Evolutionary conservation across 2,329 filamentous ascomycete species (phyloP).

Genomic region (Exophiala alcalophila): DNA sequence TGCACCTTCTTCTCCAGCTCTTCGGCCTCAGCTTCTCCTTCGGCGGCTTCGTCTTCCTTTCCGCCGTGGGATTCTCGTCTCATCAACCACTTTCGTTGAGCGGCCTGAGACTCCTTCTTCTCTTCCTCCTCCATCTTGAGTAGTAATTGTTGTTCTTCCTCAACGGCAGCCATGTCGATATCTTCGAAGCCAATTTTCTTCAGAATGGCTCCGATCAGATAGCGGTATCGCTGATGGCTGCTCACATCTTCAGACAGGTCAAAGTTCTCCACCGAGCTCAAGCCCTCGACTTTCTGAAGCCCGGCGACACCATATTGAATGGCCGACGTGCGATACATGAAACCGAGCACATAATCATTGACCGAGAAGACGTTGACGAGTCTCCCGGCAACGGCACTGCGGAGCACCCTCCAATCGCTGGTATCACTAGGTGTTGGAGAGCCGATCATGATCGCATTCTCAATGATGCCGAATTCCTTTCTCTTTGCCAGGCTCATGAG

Average conservation of each 20-base stretch:
- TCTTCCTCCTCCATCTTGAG: slow-evolving; percentile 40
- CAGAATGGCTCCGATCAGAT: slow-evolving; percentile 64
- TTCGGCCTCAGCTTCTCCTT: slow-evolving; percentile 30
- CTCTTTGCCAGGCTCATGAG: slow-evolving; percentile 72
- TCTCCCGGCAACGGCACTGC: slow-evolving; percentile 74
- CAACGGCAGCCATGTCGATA: slow-evolving; percentile 49
- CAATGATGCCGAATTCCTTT: slow-evolving; percentile 77
- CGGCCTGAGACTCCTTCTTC: slow-evolving; percentile 32
- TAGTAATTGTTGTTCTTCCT: slow-evolving; percentile 44
- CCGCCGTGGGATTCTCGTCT: slow-evolving; percentile 27
- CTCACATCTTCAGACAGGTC: slow-evolving; percentile 63
- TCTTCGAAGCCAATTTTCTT: slow-evolving; percentile 68
- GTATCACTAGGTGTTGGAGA: slow-evolving; percentile 71
- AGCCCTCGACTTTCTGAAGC: slow-evolving; percentile 65
- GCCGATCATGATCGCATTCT: slow-evolving; percentile 79
- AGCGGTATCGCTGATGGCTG: slow-evolving; percentile 69
- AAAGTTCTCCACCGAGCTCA: slow-evolving; percentile 59
- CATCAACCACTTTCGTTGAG: slow-evolving; percentile 27
- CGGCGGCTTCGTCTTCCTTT: slow-evolving; percentile 30
- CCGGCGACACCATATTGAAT: slow-evolving; percentile 82
- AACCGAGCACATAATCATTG: slow-evolving; percentile 82
- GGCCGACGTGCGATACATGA: slow-evolving; percentile 80
- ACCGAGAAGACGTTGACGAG: slow-evolving; percentile 86
- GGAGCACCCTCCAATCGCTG: slow-evolving; percentile 71
- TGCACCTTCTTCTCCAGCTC: slow-evolving; percentile 30